Evolutionary conservation across 768 basidiomycete genomes (phyloP).

Genomic region (Boletus reticulatus): DNA sequence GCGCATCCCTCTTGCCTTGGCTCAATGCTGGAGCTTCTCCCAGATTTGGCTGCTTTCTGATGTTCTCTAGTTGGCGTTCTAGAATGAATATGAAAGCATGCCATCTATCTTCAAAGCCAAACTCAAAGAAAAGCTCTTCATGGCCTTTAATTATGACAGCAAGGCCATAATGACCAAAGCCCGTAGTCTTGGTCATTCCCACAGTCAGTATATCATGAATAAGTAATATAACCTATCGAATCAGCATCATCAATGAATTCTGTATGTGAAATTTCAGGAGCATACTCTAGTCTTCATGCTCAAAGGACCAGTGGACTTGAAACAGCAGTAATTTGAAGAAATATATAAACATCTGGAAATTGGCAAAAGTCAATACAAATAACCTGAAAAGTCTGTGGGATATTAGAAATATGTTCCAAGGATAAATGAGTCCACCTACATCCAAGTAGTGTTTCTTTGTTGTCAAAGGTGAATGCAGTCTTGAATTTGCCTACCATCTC

Average conservation of each 20-base stretch:
- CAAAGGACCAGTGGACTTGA: constrained; percentile 83
- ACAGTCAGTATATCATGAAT: constrained; percentile 82
- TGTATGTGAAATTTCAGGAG: constrained; percentile 3
- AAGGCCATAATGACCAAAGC: constrained; percentile 88
- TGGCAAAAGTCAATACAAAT: constrained; percentile 86
- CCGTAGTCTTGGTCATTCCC: constrained; percentile 83
- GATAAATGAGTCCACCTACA: constrained; percentile 52
- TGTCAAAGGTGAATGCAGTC: constrained; percentile 79
- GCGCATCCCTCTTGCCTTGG: constrained; percentile 63
- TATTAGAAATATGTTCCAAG: constrained; percentile 5
- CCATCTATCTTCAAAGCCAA: constrained; percentile 78
- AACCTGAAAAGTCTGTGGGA: constrained; percentile 76
- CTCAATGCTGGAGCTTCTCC: constrained; percentile 45
- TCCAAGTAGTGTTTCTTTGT: constrained; percentile 82
- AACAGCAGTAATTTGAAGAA: constrained; percentile 92
- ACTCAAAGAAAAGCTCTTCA: constrained; percentile 97
- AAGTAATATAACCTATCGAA: constrained; percentile 86
- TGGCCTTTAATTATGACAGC: constrained; percentile 91
- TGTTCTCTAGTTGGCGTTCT: constrained; percentile 77
- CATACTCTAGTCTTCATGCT: constrained; percentile 79
- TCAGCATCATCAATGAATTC: constrained; percentile 1
- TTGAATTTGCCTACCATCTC: constrained; percentile 77
- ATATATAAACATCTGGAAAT: constrained; percentile 86
- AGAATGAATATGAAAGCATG: constrained; percentile 73
- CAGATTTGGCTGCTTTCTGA: constrained; percentile 46